Evolutionary conservation across 805 yeast species (phyloP).

Genomic region (Candida oleophila): DNA sequence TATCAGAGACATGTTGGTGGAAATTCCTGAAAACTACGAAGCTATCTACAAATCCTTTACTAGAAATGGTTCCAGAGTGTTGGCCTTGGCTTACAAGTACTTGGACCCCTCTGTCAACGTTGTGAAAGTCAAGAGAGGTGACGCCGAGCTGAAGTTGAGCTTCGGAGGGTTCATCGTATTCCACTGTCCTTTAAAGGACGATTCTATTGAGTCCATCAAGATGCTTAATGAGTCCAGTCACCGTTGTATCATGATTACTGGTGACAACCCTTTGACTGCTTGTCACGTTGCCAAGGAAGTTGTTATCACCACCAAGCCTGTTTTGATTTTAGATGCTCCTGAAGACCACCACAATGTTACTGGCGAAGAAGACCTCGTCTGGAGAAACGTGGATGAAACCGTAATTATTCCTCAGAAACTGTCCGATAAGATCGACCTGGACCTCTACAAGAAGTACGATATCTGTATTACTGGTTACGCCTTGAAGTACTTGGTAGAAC

Average conservation of each 20-base stretch:
- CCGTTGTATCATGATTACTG: conserved; percentile 96
- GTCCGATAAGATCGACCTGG: conserved; percentile 51
- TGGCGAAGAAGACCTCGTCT: conserved; percentile 59
- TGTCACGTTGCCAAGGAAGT: conserved; percentile 97
- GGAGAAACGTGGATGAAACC: conserved; percentile 85
- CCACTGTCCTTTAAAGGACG: conserved; percentile 94
- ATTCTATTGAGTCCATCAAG: conserved; percentile 84
- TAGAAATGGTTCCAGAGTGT: conserved; percentile 92
- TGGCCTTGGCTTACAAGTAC: conserved; percentile 87
- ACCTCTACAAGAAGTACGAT: conserved; percentile 66
- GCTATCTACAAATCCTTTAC: conserved; percentile 85
- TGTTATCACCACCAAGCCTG: conserved; percentile 78
- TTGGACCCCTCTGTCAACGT: conserved; percentile 52
- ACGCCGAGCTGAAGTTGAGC: conserved; percentile 67
- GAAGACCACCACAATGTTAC: conserved; percentile 58
- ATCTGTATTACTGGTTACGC: conserved; percentile 95
- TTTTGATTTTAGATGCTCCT: conserved; percentile 82
- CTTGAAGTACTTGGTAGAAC: conserved; percentile 60
- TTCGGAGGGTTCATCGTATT: conserved; percentile 95
- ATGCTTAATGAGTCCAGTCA: conserved; percentile 96
- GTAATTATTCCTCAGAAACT: conserved; percentile 66
- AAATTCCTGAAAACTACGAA: conserved; percentile 78
- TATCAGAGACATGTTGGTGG: conserved; percentile 68
- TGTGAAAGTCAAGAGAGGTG: conserved; percentile 64
- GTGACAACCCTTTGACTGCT: conserved; percentile 98